Evolutionary conservation across 2,329 filamentous ascomycete species (phyloP).

Genomic region (Phialocephala sp.): DNA sequence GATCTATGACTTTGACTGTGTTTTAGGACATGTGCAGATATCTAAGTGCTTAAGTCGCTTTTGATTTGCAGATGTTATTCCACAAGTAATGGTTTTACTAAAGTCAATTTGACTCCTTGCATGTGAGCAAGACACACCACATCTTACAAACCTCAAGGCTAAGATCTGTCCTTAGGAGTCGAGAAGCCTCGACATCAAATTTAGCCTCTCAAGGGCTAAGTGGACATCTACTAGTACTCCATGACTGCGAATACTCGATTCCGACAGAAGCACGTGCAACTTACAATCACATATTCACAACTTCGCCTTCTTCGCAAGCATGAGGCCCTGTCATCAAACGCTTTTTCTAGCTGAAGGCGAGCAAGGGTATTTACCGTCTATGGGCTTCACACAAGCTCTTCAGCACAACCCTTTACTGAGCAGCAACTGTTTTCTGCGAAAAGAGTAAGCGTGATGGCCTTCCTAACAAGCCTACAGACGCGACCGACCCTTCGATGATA

Average conservation of each 20-base stretch:
- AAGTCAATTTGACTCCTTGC: conserved; percentile 2
- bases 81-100: background rate
- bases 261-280: background rate
- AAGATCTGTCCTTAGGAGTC: background rate
- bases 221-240: background rate
- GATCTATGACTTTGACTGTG: background rate
- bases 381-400: too few species aligned
- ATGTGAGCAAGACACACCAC: background rate
- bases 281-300: background rate
- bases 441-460: background rate
- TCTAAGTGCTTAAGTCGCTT: background rate
- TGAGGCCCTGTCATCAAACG: background rate
- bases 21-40: background rate
- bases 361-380: background rate
- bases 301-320: background rate
- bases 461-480: background rate
- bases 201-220: background rate
- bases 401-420: too few species aligned
- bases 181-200: background rate
- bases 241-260: background rate
- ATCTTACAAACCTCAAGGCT: background rate
- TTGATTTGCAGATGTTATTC: background rate
- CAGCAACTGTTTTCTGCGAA: too few species aligned
- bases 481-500: background rate
- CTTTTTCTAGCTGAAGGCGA: background rate